These are phyloP conservation scores for Calonectria montana DNA, from an alignment of 2,329 filamentous ascomycete genomes.

Conservation along the genomic window DNA sequence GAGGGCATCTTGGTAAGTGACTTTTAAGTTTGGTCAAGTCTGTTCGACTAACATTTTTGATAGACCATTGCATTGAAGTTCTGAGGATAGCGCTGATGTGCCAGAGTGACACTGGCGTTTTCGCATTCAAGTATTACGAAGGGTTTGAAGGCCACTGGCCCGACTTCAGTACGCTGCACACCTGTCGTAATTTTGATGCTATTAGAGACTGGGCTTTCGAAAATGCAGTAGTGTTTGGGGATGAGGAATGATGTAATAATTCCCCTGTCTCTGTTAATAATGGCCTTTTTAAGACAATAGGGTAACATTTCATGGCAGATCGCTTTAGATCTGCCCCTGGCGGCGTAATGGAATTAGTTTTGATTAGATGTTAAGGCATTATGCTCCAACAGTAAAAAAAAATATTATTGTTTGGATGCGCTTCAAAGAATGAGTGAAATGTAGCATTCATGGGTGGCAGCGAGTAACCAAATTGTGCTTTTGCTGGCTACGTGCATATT, in stretches of 20 bases:
- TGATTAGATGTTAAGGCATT: no score
- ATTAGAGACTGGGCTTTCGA: conserved; percentile 64
- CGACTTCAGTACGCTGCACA: conserved; percentile 64
- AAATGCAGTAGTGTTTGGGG: conserved; percentile 57
- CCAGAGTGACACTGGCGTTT: conserved; percentile 65
- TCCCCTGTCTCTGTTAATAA: no score
- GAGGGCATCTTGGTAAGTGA: conserved; percentile 32
- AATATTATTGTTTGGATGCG: no score
- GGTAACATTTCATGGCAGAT: no score
- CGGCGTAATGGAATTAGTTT: no score
- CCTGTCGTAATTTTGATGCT: conserved; percentile 65
- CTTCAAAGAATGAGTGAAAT: no score
- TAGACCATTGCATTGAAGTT: conserved; percentile 47
- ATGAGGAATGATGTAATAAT: conserved; percentile 52
- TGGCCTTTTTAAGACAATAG: no score
- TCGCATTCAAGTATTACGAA: conserved; percentile 62
- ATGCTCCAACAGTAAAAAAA: no score
- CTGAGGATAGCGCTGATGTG: conserved; percentile 66
- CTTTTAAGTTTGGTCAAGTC: neutral
- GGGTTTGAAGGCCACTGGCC: conserved; percentile 64
- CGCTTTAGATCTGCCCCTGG: no score
- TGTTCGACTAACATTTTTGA: neutral
- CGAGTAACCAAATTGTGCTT: no score
- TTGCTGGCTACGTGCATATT: no score
- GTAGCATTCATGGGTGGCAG: no score